phyloP scores from a whole-genome alignment of 768 basidiomycete species.

The Suillus bovinus region DNA sequence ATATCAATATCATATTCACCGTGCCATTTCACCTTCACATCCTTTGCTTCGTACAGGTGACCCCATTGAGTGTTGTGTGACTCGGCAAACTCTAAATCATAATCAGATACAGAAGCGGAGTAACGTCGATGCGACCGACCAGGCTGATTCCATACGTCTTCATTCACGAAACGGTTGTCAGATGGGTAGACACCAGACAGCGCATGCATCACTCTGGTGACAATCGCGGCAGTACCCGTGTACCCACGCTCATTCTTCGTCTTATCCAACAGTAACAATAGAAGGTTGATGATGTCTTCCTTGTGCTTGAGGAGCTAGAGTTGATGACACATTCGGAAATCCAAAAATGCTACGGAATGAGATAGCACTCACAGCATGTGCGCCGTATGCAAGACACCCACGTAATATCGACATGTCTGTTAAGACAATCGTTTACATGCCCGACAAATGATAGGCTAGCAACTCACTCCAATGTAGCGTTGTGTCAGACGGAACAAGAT shows the following conservation, averaged over 20 bases:
- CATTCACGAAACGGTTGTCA: conserved; percentile 81
- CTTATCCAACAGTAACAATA: conserved; percentile 69
- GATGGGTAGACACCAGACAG: conserved; percentile 74
- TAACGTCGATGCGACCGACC: conserved; percentile 43
- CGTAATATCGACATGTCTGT: conserved; percentile 80
- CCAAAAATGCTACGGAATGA: not conserved
- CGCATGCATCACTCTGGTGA: conserved; percentile 74
- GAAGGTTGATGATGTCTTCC: conserved; percentile 58
- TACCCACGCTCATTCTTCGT: conserved; percentile 90
- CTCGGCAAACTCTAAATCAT: conserved; percentile 54
- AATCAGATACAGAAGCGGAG: conserved; percentile 14
- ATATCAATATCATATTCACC: conserved; percentile 40
- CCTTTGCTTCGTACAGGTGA: conserved; percentile 69
- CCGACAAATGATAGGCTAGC: not conserved
- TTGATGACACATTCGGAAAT: conserved; percentile 9
- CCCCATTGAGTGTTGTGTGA: conserved; percentile 79
- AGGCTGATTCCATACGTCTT: conserved; percentile 74
- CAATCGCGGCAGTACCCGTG: conserved; percentile 72
- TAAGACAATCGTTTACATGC: conserved; percentile 2
- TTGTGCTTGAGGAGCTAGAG: conserved; percentile 71
- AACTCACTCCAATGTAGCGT: conserved; percentile 90
- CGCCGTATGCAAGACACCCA: conserved; percentile 79
- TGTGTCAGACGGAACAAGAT: conserved; percentile 78
- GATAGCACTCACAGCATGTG: conserved; percentile 49
- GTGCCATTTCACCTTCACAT: conserved; percentile 89